phyloP scores from a whole-genome alignment of 129 eudicot genomes.

The Chrysanthemum makinoi region DNA sequence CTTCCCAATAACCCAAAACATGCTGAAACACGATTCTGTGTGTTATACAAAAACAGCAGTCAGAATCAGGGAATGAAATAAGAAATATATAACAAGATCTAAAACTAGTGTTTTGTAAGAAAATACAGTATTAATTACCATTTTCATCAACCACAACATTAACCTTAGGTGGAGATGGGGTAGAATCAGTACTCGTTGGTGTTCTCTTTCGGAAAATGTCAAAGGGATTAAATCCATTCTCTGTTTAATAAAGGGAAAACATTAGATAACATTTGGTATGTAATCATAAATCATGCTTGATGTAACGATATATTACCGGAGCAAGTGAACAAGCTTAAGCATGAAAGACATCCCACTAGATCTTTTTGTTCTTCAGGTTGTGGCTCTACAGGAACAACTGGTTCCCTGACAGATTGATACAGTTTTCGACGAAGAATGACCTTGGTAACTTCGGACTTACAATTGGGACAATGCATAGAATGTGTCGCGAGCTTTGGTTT shows the following conservation, averaged over 20 bases:
- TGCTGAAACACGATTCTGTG: slow-evolving; percentile 11
- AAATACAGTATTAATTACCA: too few relatives aligned
- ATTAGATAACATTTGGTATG: too few relatives aligned
- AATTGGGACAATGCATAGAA: slow-evolving; percentile 56
- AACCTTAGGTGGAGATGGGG: too few relatives aligned
- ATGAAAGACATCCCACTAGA: slow-evolving; percentile 56
- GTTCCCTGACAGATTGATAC: neutral
- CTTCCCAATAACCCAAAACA: slow-evolving; percentile 14
- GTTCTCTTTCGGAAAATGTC: too few relatives aligned
- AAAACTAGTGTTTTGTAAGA: too few relatives aligned
- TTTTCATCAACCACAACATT: too few relatives aligned
- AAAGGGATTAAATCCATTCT: too few relatives aligned
- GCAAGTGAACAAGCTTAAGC: slow-evolving; percentile 57
- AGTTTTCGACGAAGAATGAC: slow-evolving; percentile 55
- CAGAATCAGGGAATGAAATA: too few relatives aligned
- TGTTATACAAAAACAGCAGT: neutral
- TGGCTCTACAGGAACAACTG: neutral
- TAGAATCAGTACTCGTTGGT: too few relatives aligned
- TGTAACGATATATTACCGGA: slow-evolving; percentile 35
- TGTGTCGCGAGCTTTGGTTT: slow-evolving; percentile 46
- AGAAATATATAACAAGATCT: too few relatives aligned
- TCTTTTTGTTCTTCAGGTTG: slow-evolving; percentile 12
- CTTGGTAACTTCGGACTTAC: slow-evolving; percentile 41
- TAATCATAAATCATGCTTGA: neutral
- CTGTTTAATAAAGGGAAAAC: too few relatives aligned